These are phyloP conservation scores for Boletus sensibilis DNA, from an alignment of 768 basidiomycete species.

Conservation along the genomic window DNA sequence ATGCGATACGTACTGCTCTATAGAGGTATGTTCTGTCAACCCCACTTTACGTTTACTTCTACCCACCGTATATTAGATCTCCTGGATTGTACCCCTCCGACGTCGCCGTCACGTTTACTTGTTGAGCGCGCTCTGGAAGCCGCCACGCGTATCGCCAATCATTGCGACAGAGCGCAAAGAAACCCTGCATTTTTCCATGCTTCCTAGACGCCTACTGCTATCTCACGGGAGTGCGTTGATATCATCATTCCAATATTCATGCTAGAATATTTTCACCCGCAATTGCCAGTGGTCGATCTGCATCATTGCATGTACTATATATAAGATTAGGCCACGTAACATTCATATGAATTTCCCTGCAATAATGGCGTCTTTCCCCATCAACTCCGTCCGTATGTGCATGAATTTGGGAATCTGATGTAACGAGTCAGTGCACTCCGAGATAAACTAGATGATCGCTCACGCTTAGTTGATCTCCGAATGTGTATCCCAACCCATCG, in stretches of 20 bases:
- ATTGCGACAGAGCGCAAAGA: constrained; percentile 60
- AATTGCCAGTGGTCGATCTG: neutral
- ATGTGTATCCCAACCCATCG: constrained; percentile 60
- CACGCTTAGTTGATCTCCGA: constrained; percentile 18
- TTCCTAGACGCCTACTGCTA: constrained; percentile 7
- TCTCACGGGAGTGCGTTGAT: neutral
- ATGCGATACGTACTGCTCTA: constrained; percentile 62
- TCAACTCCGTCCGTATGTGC: constrained; percentile 28
- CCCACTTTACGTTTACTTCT: neutral
- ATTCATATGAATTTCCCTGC: constrained; percentile 25
- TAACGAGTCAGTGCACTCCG: neutral
- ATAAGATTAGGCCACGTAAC: neutral
- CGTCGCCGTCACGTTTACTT: constrained; percentile 48
- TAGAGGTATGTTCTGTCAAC: constrained; percentile 42
- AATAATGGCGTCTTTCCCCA: constrained; percentile 36
- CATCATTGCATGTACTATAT: neutral
- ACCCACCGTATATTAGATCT: constrained; percentile 42
- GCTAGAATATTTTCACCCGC: neutral
- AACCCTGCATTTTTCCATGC: constrained; percentile 45
- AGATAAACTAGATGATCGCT: neutral
- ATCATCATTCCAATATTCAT: constrained; percentile 2
- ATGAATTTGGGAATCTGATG: constrained; percentile 25
- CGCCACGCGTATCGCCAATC: constrained; percentile 55
- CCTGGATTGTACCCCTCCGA: constrained; percentile 45
- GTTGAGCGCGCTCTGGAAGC: constrained; percentile 59